phyloP scores from a whole-genome alignment of 2,329 filamentous ascomycete species.

The Penicillium sp. region DNA sequence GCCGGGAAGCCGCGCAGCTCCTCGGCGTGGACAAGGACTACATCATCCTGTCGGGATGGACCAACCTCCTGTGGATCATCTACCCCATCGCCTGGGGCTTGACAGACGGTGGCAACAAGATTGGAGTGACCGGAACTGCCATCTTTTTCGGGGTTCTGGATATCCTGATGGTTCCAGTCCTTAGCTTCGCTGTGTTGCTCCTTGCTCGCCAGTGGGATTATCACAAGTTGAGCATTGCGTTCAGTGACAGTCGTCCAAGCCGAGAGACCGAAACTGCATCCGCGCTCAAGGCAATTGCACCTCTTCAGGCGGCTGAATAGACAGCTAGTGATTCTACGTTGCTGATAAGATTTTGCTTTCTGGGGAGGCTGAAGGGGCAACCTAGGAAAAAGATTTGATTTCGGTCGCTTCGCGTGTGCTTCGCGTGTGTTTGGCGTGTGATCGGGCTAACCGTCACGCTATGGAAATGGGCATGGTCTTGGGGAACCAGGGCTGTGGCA shows the following conservation, averaged over 20 bases:
- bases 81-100: conserved; percentile 59
- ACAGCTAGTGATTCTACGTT: no score
- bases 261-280: neutral
- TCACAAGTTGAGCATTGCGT: conserved; percentile 52
- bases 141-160: conserved; percentile 60
- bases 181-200: conserved; percentile 39
- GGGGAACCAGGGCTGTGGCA: no score
- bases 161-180: conserved; percentile 50
- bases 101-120: conserved; percentile 55
- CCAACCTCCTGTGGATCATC: conserved; percentile 38
- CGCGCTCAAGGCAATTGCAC: neutral
- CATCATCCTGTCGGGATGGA: conserved; percentile 48
- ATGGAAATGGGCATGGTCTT: no score
- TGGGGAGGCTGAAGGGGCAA: no score
- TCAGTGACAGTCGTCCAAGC: conserved; percentile 46
- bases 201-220: conserved; percentile 54
- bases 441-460: no score
- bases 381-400: no score
- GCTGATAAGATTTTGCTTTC: no score
- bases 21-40: conserved; percentile 51
- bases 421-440: no score
- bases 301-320: neutral
- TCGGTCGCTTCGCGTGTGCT: no score
- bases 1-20: conserved; percentile 42
- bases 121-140: conserved; percentile 49